Conservation (phyloP, 2,329 filamentous ascomycete species). For the Simplicillium aogashimaense region DNA sequence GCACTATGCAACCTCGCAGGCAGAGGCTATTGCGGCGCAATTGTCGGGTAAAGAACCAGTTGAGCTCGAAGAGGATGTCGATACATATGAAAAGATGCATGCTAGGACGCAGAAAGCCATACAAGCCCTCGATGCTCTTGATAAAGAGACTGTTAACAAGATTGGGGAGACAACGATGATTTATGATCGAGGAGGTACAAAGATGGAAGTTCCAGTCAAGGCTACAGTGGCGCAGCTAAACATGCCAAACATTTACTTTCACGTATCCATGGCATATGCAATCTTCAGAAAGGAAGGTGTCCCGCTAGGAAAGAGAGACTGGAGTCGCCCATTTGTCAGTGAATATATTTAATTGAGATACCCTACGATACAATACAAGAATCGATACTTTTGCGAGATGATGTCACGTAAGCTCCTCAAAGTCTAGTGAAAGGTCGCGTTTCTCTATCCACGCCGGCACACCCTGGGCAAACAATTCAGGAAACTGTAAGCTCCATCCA, state of each 20-base stretch:
- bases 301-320: conserved; percentile 38
- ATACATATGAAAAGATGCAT: conserved; percentile 19
- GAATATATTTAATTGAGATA: no score
- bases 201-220: conserved; percentile 26
- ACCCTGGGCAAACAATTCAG: conserved; percentile 24
- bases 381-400: not conserved
- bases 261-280: conserved; percentile 44
- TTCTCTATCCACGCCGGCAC: conserved; percentile 24
- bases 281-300: conserved; percentile 49
- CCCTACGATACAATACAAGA: no score
- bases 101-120: conserved; percentile 12
- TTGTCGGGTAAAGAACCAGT: not conserved
- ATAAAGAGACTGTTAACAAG: conserved; percentile 16
- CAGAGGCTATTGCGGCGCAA: not conserved
- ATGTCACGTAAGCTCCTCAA: conserved; percentile 9
- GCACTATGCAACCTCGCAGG: conserved; percentile 10
- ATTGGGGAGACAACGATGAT: conserved; percentile 10
- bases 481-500: conserved; percentile 29
- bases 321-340: not conserved
- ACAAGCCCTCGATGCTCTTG: not conserved
- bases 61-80: conserved; percentile 5
- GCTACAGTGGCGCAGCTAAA: conserved; percentile 21
- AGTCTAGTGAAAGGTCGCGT: conserved; percentile 14
- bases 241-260: conserved; percentile 52
- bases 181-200: conserved; percentile 13